These are phyloP conservation scores for Diaporthe amygdali DNA, from an alignment of 2,329 filamentous ascomycete species.

Conservation along the genomic window DNA sequence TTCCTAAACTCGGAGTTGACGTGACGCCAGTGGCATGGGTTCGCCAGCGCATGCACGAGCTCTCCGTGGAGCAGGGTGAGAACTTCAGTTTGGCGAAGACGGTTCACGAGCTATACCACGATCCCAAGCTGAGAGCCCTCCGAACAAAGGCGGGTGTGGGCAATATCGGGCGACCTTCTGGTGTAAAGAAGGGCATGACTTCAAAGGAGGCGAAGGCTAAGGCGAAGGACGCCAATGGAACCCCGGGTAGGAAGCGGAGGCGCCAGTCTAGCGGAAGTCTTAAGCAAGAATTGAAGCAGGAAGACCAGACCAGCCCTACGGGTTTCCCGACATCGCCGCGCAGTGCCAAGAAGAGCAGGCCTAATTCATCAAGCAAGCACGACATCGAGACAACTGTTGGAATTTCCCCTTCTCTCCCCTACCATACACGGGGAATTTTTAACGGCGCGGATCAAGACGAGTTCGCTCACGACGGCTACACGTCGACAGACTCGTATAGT, in stretches of 20 bases:
- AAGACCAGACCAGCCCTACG: conserved; percentile 15
- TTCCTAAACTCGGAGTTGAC: conserved; percentile 58
- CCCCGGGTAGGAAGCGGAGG: conserved; percentile 20
- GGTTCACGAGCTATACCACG: conserved; percentile 61
- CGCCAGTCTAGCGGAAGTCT: conserved; percentile 25
- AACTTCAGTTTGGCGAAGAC: conserved; percentile 57
- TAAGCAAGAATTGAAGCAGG: conserved; percentile 30
- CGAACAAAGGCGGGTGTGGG: conserved; percentile 59
- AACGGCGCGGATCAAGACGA: conserved; percentile 34
- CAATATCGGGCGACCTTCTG: conserved; percentile 62
- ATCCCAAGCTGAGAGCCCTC: conserved; percentile 54
- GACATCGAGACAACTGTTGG: neutral
- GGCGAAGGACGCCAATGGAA: conserved; percentile 33
- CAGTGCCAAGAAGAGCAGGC: conserved; percentile 14
- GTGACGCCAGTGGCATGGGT: conserved; percentile 61
- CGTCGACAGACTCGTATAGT: conserved; percentile 57
- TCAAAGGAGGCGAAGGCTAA: conserved; percentile 33
- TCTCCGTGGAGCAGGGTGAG: conserved; percentile 47
- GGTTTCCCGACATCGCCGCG: neutral
- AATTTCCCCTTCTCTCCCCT: neutral
- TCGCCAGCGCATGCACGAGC: conserved; percentile 60
- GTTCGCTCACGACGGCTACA: conserved; percentile 52
- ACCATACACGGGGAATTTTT: neutral
- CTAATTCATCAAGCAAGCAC: neutral
- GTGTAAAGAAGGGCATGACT: conserved; percentile 40